Evolutionary conservation across 495 filamentous ascomycete species (phyloP).

Genomic region (Penicillium flavigenum): DNA sequence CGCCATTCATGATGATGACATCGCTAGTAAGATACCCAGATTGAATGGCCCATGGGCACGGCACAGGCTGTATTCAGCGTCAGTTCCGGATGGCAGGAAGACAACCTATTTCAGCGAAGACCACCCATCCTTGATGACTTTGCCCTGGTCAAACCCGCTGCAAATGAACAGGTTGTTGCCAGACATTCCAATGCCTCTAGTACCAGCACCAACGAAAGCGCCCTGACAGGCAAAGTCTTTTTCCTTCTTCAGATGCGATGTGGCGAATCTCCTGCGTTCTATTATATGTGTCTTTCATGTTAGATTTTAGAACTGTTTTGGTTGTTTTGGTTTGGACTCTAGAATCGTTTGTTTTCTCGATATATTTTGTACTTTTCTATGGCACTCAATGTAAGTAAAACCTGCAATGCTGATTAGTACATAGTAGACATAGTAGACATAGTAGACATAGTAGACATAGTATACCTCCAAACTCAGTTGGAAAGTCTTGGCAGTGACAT

Average conservation of each 20-base stretch:
- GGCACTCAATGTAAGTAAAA: not conserved
- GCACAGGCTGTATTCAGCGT: not conserved
- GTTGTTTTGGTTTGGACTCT: not conserved
- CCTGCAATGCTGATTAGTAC: not conserved
- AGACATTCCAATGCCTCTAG: no score
- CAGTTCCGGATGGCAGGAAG: not conserved
- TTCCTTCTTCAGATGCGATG: not conserved
- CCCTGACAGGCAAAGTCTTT: no score
- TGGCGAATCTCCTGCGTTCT: not conserved
- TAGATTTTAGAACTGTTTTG: not conserved
- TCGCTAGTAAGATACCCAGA: accelerated
- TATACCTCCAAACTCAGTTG: no score
- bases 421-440: no score
- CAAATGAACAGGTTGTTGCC: not conserved
- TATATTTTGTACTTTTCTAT: not conserved
- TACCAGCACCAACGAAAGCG: no score
- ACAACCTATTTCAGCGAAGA: not conserved
- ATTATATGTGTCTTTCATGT: not conserved
- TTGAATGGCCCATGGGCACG: not conserved
- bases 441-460: no score
- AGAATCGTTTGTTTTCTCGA: not conserved
- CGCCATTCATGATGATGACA: not conserved
- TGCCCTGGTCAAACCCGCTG: not conserved
- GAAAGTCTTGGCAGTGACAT: conserved; percentile 24
- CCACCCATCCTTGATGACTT: no score